These are phyloP conservation scores for Plasmopara muralis DNA, from an alignment of 352 stramenopile species.

Conservation along the genomic window DNA sequence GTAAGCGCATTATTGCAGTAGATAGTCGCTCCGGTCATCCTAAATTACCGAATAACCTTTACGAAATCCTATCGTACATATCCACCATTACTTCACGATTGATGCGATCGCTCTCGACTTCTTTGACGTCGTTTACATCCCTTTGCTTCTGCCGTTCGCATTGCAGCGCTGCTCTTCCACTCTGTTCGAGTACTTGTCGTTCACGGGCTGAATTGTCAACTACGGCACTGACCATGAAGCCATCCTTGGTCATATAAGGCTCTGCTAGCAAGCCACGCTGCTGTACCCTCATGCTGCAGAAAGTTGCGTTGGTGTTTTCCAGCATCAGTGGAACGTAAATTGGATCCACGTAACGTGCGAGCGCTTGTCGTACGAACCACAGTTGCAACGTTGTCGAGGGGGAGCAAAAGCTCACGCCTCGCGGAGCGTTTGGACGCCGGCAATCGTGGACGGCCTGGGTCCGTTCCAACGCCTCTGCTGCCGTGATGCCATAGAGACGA, in stretches of 20 bases:
- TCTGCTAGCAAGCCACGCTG: constrained; percentile 46
- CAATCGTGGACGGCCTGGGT: constrained; percentile 66
- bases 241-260: constrained; percentile 34
- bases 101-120: constrained; percentile 12
- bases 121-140: constrained; percentile 16
- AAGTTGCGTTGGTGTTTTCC: constrained; percentile 33
- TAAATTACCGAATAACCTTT: constrained; percentile 7
- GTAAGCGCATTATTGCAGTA: constrained; percentile 22
- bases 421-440: constrained; percentile 21
- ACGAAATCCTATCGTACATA: constrained; percentile 10
- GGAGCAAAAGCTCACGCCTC: constrained; percentile 33
- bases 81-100: constrained; percentile 4
- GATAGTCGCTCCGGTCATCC: constrained; percentile 6
- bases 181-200: constrained; percentile 29
- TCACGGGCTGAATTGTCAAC: constrained; percentile 21
- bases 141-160: constrained; percentile 19
- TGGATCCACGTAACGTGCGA: constrained; percentile 45
- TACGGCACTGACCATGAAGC: constrained; percentile 48
- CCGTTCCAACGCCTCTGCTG: constrained; percentile 52
- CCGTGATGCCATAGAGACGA: constrained; percentile 55
- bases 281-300: constrained; percentile 39
- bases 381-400: constrained; percentile 46
- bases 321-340: constrained; percentile 58
- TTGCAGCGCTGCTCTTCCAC: constrained; percentile 28
- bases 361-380: constrained; percentile 31